Base-by-base conservation (phyloP, 2,329 filamentous ascomycete genomes). In the Dactylellina sp. region DNA sequence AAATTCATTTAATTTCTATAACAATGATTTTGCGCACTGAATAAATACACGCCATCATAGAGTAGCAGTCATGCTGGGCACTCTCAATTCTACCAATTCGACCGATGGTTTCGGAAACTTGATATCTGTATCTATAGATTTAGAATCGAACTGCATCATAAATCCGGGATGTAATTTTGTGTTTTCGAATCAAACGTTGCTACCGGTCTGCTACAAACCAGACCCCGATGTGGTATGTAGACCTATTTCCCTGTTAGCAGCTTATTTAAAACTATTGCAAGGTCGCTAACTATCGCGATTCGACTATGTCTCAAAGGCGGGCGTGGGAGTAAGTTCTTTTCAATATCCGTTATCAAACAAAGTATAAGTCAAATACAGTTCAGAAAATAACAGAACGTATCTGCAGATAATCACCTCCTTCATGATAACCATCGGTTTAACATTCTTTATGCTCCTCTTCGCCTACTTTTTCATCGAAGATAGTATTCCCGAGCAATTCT, bases 371-470 rank as follows among this genome's bases (percentile, higher is more conserved):
- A n/a, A n/a, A n/a, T n/a, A n/a, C n/a, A n/a, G n/a, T n/a, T n/a
- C n/a, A n/a, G n/a, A n/a, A n/a, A n/a, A n/a, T n/a, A n/a, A n/a
- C n/a, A n/a, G n/a, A n/a, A n/a, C n/a, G n/a, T n/a, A n/a, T n/a
- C n/a, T n/a, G n/a, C 20, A 57, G 53, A 57, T 57, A n/a, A 57
- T 57, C 16, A 28, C 25, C 1, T 57, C 53, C 7, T 57, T 57
- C 28, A 44, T 44, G 20, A 2, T 32, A 20, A 42, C 35, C 18
- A 20, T 44, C 5, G 20, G 35, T 4, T n/a, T 57, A 4, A 42
- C 53, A 2, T 44, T n/a, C 53, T 7, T 25, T n/a, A 57, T 57
- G 53, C 53, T 57, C 22, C 1, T 57, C 16, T 57, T 57, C 37
- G 35, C 53, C 7, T 57, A 57, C 53, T 32, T 42, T 32, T 57